Percentiles rank a stretch among this genome's conserved stretches.
Evolutionary conservation across 768 basidiomycete species (phyloP).

Genomic region (Suillus alpinus): DNA sequence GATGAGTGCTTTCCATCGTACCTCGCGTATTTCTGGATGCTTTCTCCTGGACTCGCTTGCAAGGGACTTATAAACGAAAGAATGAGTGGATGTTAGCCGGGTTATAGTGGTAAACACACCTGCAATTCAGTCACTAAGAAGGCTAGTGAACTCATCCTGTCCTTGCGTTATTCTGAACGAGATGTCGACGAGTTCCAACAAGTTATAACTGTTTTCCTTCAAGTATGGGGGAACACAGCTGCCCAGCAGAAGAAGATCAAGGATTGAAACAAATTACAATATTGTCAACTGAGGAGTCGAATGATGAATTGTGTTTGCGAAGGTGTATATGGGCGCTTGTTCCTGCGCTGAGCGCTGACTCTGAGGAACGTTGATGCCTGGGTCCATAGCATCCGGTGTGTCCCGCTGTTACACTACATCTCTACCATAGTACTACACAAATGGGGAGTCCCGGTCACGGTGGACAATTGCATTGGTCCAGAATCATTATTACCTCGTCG

Average conservation of each 20-base stretch:
- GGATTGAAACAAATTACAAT: neutral
- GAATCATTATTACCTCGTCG: too few relatives aligned
- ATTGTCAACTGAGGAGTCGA: neutral
- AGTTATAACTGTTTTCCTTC: neutral
- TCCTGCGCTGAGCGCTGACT: too few relatives aligned
- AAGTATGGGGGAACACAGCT: neutral
- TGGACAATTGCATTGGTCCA: too few relatives aligned
- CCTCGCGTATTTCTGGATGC: constrained; percentile 93
- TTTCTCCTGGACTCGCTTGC: constrained; percentile 86
- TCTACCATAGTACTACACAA: too few relatives aligned
- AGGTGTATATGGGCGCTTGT: neutral
- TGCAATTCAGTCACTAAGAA: constrained; percentile 76
- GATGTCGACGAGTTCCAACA: too few relatives aligned
- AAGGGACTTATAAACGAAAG: constrained; percentile 54
- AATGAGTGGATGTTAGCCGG: constrained; percentile 11
- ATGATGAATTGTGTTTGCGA: neutral
- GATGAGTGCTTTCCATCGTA: constrained; percentile 23
- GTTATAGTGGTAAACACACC: constrained; percentile 31
- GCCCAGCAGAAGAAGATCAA: neutral
- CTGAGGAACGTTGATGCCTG: too few relatives aligned
- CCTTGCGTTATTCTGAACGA: neutral
- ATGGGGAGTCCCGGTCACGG: too few relatives aligned
- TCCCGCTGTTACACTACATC: too few relatives aligned
- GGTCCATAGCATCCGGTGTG: too few relatives aligned
- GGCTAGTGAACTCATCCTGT: constrained; percentile 61